A percentile compares a stretch with the other conserved stretches of the same genome.
phyloP scores from a whole-genome alignment of 2,329 filamentous ascomycete species.

The Didymellaceae sp. region DNA sequence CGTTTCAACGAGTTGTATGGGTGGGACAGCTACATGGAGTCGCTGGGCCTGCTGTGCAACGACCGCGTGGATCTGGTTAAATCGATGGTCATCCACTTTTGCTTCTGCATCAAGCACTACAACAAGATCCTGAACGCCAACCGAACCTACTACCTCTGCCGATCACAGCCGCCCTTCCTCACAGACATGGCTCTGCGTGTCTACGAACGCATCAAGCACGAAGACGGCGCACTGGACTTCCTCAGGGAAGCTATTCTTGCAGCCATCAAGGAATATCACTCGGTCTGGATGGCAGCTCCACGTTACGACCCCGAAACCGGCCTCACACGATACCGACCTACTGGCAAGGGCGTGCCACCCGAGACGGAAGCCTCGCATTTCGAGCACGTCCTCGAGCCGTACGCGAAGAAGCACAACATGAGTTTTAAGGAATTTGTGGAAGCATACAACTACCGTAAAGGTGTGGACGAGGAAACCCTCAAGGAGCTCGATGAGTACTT shows the following conservation, averaged over 20 bases:
- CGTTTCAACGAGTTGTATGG: slow-evolving; percentile 98
- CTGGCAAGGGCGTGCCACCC: slow-evolving; percentile 84
- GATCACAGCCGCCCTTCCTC: slow-evolving; percentile 94
- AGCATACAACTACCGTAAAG: slow-evolving; percentile 79
- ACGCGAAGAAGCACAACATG: slow-evolving; percentile 83
- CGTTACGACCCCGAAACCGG: slow-evolving; percentile 79
- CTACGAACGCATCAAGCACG: slow-evolving; percentile 90
- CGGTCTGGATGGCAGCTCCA: slow-evolving; percentile 77
- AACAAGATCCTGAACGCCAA: slow-evolving; percentile 98
- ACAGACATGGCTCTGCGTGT: slow-evolving; percentile 96
- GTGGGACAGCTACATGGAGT: slow-evolving; percentile 99
- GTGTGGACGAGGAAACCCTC: slow-evolving; percentile 70
- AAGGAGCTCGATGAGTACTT: slow-evolving; percentile 90
- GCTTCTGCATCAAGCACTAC: slow-evolving; percentile 98
- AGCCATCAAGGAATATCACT: slow-evolving; percentile 96
- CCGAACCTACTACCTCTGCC: slow-evolving; percentile 90
- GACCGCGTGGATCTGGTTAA: slow-evolving; percentile 87
- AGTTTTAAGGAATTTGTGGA: slow-evolving; percentile 82
- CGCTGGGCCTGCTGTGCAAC: slow-evolving; percentile 84
- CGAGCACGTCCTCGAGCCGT: slow-evolving; percentile 79
- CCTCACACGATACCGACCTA: slow-evolving; percentile 82
- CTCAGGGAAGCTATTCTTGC: slow-evolving; percentile 80
- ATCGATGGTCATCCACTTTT: slow-evolving; percentile 94
- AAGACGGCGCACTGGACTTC: slow-evolving; percentile 81
- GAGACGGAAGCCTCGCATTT: slow-evolving; percentile 92